Evolutionary conservation across 768 basidiomycete species (phyloP).

Genomic region (Boletus rubropictus): DNA sequence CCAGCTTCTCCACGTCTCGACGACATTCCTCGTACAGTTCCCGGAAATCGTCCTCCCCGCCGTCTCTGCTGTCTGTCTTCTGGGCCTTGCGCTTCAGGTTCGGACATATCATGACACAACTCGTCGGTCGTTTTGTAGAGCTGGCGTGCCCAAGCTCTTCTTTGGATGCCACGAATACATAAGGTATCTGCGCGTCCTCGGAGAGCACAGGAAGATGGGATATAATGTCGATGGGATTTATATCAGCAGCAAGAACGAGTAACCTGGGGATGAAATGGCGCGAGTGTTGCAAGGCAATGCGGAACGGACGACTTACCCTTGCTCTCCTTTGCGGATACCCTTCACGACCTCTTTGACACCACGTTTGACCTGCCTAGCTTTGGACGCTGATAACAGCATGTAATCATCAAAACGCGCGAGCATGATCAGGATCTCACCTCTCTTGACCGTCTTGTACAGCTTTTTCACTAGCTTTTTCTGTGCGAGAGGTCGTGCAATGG

Average conservation of each 20-base stretch:
- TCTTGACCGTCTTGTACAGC: constrained; percentile 91
- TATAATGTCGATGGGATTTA: constrained; percentile 97
- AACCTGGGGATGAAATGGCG: constrained; percentile 43
- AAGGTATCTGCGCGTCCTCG: constrained; percentile 90
- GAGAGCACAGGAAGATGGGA: constrained; percentile 92
- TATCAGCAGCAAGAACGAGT: constrained; percentile 91
- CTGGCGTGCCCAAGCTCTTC: constrained; percentile 95
- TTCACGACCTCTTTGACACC: constrained; percentile 99
- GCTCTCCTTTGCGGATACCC: constrained; percentile 94
- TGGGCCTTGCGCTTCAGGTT: constrained; percentile 68
- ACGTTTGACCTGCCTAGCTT: constrained; percentile 90
- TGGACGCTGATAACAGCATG: constrained; percentile 58
- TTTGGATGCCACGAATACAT: constrained; percentile 84
- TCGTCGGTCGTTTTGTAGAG: constrained; percentile 96
- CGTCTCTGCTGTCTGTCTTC: constrained; percentile 55
- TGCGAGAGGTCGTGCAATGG: constrained; percentile 91
- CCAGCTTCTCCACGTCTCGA: constrained; percentile 78
- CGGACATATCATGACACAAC: constrained; percentile 93
- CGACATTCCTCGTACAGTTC: constrained; percentile 83
- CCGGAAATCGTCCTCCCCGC: constrained; percentile 77
- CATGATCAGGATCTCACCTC: constrained; percentile 43
- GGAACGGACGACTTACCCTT: constrained; percentile 58
- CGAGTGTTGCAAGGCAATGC: background rate
- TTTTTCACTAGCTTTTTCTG: constrained; percentile 92
- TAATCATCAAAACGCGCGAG: background rate